Conservation (phyloP, 345 rosid genomes). For the Dipteronia sinensis region DNA sequence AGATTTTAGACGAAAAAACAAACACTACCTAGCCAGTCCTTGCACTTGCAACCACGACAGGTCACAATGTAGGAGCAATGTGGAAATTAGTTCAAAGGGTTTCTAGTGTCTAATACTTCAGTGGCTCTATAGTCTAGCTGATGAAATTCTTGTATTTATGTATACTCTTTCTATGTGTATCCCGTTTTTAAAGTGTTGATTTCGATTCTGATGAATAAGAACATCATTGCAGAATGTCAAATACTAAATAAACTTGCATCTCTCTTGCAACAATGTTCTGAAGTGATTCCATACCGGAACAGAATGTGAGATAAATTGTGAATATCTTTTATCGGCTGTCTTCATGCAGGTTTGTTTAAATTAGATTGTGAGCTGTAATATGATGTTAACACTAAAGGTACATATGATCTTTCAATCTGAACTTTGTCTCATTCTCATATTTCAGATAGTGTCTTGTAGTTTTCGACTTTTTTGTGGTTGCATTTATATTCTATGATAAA, state of each 20-base stretch:
- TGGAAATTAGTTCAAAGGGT: too few species aligned
- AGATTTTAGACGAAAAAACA: too few species aligned
- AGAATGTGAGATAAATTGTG: background rate
- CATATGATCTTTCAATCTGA: background rate
- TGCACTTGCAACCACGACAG: too few species aligned
- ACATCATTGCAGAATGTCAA: background rate
- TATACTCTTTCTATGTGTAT: background rate
- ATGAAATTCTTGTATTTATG: too few species aligned
- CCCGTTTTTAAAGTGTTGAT: background rate
- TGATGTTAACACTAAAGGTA: background rate
- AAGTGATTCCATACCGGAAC: slow-evolving; percentile 1
- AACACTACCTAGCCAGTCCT: too few species aligned
- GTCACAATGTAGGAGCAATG: too few species aligned
- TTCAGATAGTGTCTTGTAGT: background rate
- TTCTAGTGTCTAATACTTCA: too few species aligned
- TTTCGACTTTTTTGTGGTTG: background rate
- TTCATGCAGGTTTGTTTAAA: background rate
- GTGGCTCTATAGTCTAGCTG: too few species aligned
- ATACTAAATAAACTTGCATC: background rate
- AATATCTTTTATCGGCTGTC: background rate
- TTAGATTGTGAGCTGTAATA: background rate
- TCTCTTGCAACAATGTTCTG: background rate
- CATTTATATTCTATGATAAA: background rate
- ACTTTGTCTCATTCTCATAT: background rate
- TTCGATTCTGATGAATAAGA: background rate